phyloP scores from a whole-genome alignment of 208 protist species.

The Trypanosoma congolense region DNA sequence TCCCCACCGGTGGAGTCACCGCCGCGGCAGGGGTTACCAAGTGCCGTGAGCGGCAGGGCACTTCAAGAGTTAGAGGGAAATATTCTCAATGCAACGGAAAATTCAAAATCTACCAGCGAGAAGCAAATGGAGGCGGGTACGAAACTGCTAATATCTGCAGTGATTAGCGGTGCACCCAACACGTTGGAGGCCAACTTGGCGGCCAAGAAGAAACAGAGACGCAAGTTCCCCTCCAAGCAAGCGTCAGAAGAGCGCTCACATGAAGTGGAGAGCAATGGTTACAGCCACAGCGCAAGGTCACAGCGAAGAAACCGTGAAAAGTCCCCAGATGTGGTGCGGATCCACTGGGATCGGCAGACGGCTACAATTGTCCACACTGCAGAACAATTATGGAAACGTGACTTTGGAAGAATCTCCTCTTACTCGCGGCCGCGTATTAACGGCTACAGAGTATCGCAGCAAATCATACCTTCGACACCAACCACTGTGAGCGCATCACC shows the following conservation, averaged over 20 bases:
- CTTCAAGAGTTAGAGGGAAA: conserved; percentile 3
- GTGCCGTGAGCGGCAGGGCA: not conserved
- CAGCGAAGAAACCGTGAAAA: not conserved
- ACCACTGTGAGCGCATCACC: no score
- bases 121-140: not conserved
- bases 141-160: not conserved
- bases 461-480: not conserved
- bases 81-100: not conserved
- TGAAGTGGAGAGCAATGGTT: not conserved
- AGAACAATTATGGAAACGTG: not conserved
- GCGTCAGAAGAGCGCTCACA: not conserved
- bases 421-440: not conserved
- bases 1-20: not conserved
- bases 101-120: no score
- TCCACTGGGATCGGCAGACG: not conserved
- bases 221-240: not conserved
- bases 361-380: not conserved
- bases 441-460: not conserved
- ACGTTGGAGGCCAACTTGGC: not conserved
- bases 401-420: not conserved
- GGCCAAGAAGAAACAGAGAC: not conserved
- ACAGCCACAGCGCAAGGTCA: not conserved
- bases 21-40: not conserved
- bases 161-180: not conserved
- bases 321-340: not conserved